Evolutionary conservation across 495 filamentous ascomycete genomes (phyloP).

Genomic region (Pseudotulostoma volvatum): DNA sequence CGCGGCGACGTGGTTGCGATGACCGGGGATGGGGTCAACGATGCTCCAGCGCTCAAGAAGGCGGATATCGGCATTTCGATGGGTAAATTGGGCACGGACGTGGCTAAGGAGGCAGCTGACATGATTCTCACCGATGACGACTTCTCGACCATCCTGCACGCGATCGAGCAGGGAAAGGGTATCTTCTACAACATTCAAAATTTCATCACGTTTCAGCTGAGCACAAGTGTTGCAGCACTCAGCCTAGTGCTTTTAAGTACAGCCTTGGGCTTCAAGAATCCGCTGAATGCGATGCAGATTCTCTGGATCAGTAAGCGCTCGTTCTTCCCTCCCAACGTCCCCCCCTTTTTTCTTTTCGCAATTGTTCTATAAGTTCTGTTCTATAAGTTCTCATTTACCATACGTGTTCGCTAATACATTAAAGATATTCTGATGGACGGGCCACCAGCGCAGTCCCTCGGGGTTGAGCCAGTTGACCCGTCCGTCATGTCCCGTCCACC

Average conservation of each 20-base stretch:
- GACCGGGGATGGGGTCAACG: conserved; percentile 97
- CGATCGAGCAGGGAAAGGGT: conserved; percentile 96
- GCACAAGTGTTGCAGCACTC: conserved; percentile 87
- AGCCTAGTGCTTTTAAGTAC: conserved; percentile 85
- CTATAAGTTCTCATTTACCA: conserved; percentile 16
- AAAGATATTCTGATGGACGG: conserved; percentile 99
- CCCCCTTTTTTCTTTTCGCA: background rate
- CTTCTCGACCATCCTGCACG: conserved; percentile 89
- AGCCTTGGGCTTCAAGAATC: conserved; percentile 79
- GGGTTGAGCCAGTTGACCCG: conserved; percentile 89
- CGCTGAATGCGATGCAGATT: conserved; percentile 97
- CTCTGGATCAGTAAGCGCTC: conserved; percentile 98
- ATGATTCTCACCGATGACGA: conserved; percentile 98
- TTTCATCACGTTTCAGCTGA: conserved; percentile 96
- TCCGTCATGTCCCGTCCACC: conserved; percentile 87
- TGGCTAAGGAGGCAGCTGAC: conserved; percentile 97
- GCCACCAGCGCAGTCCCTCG: conserved; percentile 89
- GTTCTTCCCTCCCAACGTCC: conserved; percentile 17
- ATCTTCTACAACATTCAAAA: conserved; percentile 99
- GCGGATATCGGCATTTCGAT: conserved; percentile 97
- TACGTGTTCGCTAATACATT: too few relatives aligned
- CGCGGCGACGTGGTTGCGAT: conserved; percentile 96
- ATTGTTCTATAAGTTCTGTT: too few relatives aligned
- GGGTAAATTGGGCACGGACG: conserved; percentile 88
- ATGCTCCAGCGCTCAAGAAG: conserved; percentile 91